Evolutionary conservation across 2,329 filamentous ascomycete genomes (phyloP).

Genomic region (Aspergillus unguis): DNA sequence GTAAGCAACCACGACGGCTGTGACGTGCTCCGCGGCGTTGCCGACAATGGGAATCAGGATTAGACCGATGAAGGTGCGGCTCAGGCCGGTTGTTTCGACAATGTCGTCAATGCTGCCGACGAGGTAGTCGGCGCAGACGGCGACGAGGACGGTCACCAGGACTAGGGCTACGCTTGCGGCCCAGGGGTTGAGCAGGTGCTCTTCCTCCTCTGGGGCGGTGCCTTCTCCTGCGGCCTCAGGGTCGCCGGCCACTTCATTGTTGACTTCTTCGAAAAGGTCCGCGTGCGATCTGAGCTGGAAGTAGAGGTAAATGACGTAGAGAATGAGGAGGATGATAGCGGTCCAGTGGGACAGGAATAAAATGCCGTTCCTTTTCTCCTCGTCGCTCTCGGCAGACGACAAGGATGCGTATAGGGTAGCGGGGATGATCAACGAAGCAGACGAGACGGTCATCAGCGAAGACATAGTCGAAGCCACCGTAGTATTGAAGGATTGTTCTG

Average conservation of each 20-base stretch:
- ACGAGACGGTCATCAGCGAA: conserved; percentile 71
- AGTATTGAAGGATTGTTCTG: conserved; percentile 60
- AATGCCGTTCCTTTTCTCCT: conserved; percentile 53
- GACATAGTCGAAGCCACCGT: conserved; percentile 54
- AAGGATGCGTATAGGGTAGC: conserved; percentile 70
- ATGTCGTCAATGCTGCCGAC: conserved; percentile 73
- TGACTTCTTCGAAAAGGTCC: conserved; percentile 61
- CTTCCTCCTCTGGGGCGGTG: conserved; percentile 42
- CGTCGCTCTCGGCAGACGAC: conserved; percentile 33
- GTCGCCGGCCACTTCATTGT: conserved; percentile 37
- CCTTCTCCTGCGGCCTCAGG: conserved; percentile 25
- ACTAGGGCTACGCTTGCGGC: conserved; percentile 66
- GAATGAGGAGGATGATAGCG: conserved; percentile 67
- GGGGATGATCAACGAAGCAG: conserved; percentile 74
- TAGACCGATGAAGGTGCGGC: conserved; percentile 76
- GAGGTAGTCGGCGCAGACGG: conserved; percentile 72
- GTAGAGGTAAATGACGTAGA: conserved; percentile 73
- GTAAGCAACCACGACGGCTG: conserved; percentile 72
- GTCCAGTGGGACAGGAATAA: conserved; percentile 72
- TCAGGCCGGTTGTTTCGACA: conserved; percentile 67
- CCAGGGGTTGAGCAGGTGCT: conserved; percentile 58
- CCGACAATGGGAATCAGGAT: conserved; percentile 81
- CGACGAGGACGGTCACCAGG: conserved; percentile 65
- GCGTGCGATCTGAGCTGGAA: conserved; percentile 77
- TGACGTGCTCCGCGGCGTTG: conserved; percentile 79